Base-by-base conservation (phyloP, 352 stramenopile genomes). In the Phytophthora brassicae region DNA sequence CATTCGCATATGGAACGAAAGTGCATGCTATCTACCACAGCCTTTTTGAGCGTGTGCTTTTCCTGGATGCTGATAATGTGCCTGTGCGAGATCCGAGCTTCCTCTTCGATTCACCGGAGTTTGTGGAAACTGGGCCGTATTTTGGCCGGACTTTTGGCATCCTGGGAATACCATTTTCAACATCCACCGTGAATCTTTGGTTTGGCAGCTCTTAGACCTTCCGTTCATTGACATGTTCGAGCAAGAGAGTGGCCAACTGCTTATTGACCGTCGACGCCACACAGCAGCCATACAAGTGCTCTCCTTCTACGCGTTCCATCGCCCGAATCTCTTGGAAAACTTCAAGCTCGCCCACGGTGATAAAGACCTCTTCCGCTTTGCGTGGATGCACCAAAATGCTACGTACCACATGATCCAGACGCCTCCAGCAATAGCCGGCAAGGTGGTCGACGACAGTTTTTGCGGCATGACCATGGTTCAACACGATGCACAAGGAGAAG, bases 81-180 rank as follows among this genome's bases (percentile, higher is more conserved):
- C 75, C 75, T 2, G 72, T 72, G 23, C 49, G 51, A 29, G 72
- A 88, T 31, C 79, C 79, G 41, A 85, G 61, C 19, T 84, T 77
- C 22, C 50, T 86, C 9, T 88, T 88, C 74, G 29, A 68, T 7
- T 59, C 56, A 0, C 23, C 39, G 1, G 74, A 75, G 56, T 88
- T 82, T 36, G 33, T 56, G 3, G 49, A 66, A 9, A 73, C 58
- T 0, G 79, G 77, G 75, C 79, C 13, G 39, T 86, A 19, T 89
- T 87, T 36, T 89, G 79, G 79, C 79, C 77, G 0, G 77, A 89
- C 51, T 86, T 89, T 60, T 89, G 79, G 77, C 72, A 81, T 35
- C 69, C 76, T 11, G 51, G 64, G n/a, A 74, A 80, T 47, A 89
- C 81, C 44, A 86, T 88, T 28, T 90, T 89, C 72, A 84, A 84